Base-by-base conservation (phyloP, 1,284 basidiomycete genomes). In the Ustilago hordei region DNA sequence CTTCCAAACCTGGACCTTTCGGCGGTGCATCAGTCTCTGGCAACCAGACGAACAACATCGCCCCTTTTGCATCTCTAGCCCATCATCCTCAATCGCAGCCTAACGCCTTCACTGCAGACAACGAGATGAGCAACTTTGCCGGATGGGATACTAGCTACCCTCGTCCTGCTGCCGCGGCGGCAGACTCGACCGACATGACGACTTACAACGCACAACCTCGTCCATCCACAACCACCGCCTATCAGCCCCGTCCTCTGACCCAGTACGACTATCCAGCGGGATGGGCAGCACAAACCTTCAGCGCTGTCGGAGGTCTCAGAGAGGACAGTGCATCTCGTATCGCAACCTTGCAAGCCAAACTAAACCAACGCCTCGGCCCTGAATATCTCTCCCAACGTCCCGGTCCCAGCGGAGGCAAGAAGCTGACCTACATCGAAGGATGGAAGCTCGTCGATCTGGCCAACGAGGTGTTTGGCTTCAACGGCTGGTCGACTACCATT, bases 401-500 rank as follows among this genome's bases (percentile, higher is more conserved):
- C 1, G 95, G 95, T 2, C 94, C 93, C 0, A 92, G 92, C 8
- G 83, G 83, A n/a, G 68, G 79, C 38, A 70, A 69, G 15, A 97
- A 95, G 86, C 88, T 99, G 62, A 95, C 93, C 8, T 99, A 99
- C 84, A 92, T 94, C 3, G 96, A 98, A 86, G 97, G 96, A 0
- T 98, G 95, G 95, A 95, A 95, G 88, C 78, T 78, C 9, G 79
- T 81, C 31, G 78, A 82, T 32, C 66, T 99, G 31, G 96, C 96
- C 1, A 99, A 99, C 86, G 95, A 99, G 81, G 93, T 99, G 41
- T 99, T 99, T 88, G 96, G 96, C 1, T 98, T 95, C 88, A 95
- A 98, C 76, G 97, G 97, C 11, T 99, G 96, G 96, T 94, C 92
- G 60, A 94, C 95, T 2, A 93, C 88, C 62, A 90, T 98, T 56